Percentiles rank a stretch among this genome's conserved stretches.
Conservation (phyloP, 1,284 basidiomycete species). For the Pyrrhoderma lamaoense region DNA sequence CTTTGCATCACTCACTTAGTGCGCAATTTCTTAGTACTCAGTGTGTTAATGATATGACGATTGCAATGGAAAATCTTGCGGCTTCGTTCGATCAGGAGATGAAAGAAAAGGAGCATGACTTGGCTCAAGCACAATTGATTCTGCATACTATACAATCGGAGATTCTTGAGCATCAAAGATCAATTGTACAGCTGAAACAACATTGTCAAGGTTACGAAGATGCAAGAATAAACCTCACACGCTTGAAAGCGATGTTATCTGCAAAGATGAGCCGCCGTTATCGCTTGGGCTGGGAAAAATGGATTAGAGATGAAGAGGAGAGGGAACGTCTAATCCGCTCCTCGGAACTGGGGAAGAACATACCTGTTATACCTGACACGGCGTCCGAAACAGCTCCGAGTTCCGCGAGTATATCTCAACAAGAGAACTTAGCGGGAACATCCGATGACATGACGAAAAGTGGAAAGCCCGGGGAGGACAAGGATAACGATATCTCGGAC, state of each 20-base stretch:
- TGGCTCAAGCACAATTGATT: slow-evolving; percentile 84
- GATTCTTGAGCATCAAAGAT: slow-evolving; percentile 81
- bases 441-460: too few species aligned
- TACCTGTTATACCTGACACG: slow-evolving; percentile 28
- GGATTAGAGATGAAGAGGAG: slow-evolving; percentile 79
- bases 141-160: slow-evolving; percentile 87
- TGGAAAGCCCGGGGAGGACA: slow-evolving; percentile 24
- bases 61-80: slow-evolving; percentile 85
- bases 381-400: background rate
- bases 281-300: slow-evolving; percentile 85
- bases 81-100: slow-evolving; percentile 93
- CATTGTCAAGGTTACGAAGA: slow-evolving; percentile 67
- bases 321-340: slow-evolving; percentile 62
- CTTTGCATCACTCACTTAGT: slow-evolving; percentile 81
- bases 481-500: slow-evolving; percentile 57
- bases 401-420: too few species aligned
- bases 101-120: slow-evolving; percentile 86
- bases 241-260: slow-evolving; percentile 61
- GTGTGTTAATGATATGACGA: slow-evolving; percentile 78
- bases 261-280: slow-evolving; percentile 76
- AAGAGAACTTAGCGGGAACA: too few species aligned
- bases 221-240: slow-evolving; percentile 51
- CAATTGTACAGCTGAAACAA: slow-evolving; percentile 62
- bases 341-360: slow-evolving; percentile 41
- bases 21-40: slow-evolving; percentile 85